Evolutionary conservation across 441 rosid genomes (phyloP).

Genomic region (Rhodomyrtus psidioides): DNA sequence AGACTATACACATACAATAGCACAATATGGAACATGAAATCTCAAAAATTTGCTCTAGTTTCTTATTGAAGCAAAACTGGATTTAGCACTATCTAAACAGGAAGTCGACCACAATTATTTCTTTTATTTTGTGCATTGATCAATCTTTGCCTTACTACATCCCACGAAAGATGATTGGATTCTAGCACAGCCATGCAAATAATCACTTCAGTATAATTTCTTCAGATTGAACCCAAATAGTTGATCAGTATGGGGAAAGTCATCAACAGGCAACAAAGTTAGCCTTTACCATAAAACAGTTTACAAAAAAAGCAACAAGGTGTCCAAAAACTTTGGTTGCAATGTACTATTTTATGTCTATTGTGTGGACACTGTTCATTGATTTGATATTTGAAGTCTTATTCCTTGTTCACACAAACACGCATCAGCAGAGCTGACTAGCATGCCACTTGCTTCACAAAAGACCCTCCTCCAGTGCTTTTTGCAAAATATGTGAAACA

Average conservation of each 20-base stretch:
- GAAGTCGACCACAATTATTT: neutral
- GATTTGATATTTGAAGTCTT: neutral
- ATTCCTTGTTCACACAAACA: neutral
- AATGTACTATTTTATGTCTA: neutral
- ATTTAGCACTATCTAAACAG: neutral
- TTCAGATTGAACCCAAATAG: neutral
- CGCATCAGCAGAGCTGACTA: neutral
- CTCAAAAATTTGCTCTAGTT: neutral
- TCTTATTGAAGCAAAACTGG: neutral
- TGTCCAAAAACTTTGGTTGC: neutral
- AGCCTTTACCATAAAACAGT: neutral
- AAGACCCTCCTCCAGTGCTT: neutral
- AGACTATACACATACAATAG: neutral
- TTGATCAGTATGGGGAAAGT: neutral
- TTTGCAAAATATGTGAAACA: neutral
- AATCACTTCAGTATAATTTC: neutral
- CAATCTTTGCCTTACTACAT: neutral
- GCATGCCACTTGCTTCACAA: neutral
- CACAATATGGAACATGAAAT: neutral
- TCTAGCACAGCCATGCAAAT: neutral
- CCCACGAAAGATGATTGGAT: neutral
- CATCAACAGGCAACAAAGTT: neutral
- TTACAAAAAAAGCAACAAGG: neutral
- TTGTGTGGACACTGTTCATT: neutral
- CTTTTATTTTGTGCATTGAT: neutral